phyloP scores from a whole-genome alignment of 78 protist species.

The Dictyostelium firmibasis region DNA sequence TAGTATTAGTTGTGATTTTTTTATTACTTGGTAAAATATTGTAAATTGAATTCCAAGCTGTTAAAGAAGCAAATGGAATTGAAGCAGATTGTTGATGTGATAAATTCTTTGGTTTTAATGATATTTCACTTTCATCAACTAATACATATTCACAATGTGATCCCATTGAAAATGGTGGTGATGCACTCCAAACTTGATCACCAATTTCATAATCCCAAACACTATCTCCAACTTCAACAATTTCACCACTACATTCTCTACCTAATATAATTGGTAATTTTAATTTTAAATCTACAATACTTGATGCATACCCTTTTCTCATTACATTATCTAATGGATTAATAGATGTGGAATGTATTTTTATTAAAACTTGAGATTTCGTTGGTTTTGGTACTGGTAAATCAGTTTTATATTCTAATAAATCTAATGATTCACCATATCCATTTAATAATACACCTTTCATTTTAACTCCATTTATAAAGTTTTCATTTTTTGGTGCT shows the following conservation, averaged over 20 bases:
- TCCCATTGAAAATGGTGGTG: slow-evolving; percentile 67
- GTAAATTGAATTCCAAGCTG: slow-evolving; percentile 66
- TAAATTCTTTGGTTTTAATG: slow-evolving; percentile 10
- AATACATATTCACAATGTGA: slow-evolving; percentile 39
- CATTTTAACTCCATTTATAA: not conserved
- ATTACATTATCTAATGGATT: slow-evolving; percentile 77
- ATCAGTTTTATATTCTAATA: not conserved
- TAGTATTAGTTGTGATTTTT: not conserved
- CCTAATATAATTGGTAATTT: slow-evolving; percentile 47
- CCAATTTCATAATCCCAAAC: slow-evolving; percentile 63
- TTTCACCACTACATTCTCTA: slow-evolving; percentile 60
- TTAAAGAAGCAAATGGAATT: slow-evolving; percentile 53
- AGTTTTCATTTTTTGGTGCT: not conserved
- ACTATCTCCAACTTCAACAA: slow-evolving; percentile 10
- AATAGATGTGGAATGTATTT: slow-evolving; percentile 7
- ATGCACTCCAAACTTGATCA: slow-evolving; percentile 44
- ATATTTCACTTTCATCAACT: slow-evolving; percentile 47
- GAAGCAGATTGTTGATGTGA: slow-evolving; percentile 20
- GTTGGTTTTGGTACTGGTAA: slow-evolving; percentile 12
- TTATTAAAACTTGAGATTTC: slow-evolving; percentile 38
- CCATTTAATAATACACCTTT: slow-evolving; percentile 18
- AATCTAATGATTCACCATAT: slow-evolving; percentile 45
- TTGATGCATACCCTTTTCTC: slow-evolving; percentile 68
- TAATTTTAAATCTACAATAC: slow-evolving; percentile 12
- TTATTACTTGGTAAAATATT: not conserved